Base-by-base conservation (phyloP, 257 asterid species). In the Solanum gracilifrons region DNA sequence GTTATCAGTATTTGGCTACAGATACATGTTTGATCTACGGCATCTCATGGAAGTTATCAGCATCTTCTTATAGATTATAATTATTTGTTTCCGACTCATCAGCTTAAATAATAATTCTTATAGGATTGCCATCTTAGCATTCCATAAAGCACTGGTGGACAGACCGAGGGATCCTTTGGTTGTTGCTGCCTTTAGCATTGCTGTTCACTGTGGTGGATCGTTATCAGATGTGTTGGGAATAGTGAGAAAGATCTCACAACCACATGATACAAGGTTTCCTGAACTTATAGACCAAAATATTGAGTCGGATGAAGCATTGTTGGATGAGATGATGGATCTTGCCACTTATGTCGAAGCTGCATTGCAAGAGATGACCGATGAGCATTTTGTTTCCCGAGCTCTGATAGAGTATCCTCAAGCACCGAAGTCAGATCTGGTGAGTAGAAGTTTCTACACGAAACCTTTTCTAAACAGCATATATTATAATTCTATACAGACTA, bases 101-200 rank as follows among this genome's bases (percentile, higher is more conserved):
- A 86, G 15, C 33, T 35, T 37, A 48, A 13, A 20, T 4, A 37
- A 43, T 21, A 21, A 29, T 86, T n/a, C 69, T 82, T 58, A n/a
- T 87, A 90, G 92, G 92, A 62, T 90, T 88, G 88, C 84, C 0
- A 86, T 90, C 69, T 90, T 90, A 66, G 89, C 92, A 36, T 90
- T 90, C 85, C 92, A 90, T 75, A 90, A 88, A 87, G 92, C 92
- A 33, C 46, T 90, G 71, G 75, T 13, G 43, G 92, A 90, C 83
- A 82, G 75, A 62, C 92, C 92, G 8, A 83, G 88, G 60, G 87
- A 90, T 85, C 92, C 92, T 15, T 23, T 82, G 86, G 92, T 90
- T 84, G 86, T 90, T 85, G 92, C 92, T 74, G 92, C 90, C 55
- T 90, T 90, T 74, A 58, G 92, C 58, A 71, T 88, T 82, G 89